Evolutionary conservation across 2,329 filamentous ascomycete species (phyloP).

Genomic region (Pseudogymnoascus sp.): DNA sequence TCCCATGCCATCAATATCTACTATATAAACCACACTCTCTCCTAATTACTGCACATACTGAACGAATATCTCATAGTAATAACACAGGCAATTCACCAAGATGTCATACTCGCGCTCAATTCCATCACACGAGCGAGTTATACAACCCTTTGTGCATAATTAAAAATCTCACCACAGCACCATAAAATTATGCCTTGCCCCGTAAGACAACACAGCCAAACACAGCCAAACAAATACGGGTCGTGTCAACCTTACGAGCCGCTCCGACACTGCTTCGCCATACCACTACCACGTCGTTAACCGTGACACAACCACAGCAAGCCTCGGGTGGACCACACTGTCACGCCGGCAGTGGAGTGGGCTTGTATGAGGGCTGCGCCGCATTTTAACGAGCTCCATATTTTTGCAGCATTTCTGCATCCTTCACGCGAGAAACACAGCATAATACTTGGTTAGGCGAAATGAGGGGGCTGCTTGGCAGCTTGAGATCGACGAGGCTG

Average conservation of each 20-base stretch:
- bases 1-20: not conserved
- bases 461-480: not conserved
- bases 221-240: not conserved
- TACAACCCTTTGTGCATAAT: not conserved
- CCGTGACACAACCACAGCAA: not conserved
- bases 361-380: not conserved
- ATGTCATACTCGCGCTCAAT: not conserved
- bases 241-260: not conserved
- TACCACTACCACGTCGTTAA: not conserved
- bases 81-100: not conserved
- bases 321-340: not conserved
- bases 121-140: not conserved
- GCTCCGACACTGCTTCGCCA: not conserved
- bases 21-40: not conserved
- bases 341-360: not conserved
- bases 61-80: not conserved
- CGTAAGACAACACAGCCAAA: not conserved
- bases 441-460: not conserved
- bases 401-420: not conserved
- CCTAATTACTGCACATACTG: not conserved
- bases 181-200: not conserved
- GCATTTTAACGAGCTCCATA: not conserved
- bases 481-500: constrained; percentile 4
- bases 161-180: not conserved
- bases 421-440: not conserved